These are phyloP conservation scores for Euphorbia schlechtendalii DNA, from an alignment of 441 rosid species.

Conservation along the genomic window DNA sequence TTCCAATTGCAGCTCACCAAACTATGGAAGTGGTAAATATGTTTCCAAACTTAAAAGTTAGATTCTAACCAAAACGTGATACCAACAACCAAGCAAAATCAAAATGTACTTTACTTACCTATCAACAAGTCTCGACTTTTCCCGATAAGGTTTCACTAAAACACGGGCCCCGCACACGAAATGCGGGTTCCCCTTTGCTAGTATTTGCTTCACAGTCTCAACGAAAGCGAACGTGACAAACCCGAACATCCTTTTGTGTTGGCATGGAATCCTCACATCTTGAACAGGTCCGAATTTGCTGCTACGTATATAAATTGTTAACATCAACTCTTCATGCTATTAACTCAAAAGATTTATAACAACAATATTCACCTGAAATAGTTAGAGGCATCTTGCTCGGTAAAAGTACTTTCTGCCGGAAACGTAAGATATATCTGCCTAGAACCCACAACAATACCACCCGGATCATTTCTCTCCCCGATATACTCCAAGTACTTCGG, in stretches of 20 bases:
- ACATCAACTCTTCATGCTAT: background rate
- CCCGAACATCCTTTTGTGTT: constrained; percentile 88
- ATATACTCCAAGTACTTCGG: constrained; percentile 48
- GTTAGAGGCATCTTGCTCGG: constrained; percentile 77
- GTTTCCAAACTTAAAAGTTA: constrained; percentile 4
- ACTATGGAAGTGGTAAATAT: background rate
- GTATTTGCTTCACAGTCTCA: constrained; percentile 62
- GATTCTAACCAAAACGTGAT: background rate
- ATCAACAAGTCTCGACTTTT: constrained; percentile 65
- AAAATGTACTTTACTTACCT: constrained; percentile 30
- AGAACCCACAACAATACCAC: constrained; percentile 59
- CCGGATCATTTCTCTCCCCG: constrained; percentile 51
- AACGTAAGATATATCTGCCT: constrained; percentile 89
- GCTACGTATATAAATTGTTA: constrained; percentile 4
- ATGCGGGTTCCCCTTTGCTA: constrained; percentile 87
- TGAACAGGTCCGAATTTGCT: constrained; percentile 84
- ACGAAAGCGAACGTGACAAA: constrained; percentile 74
- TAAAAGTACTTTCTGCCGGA: constrained; percentile 84
- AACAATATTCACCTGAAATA: constrained; percentile 51
- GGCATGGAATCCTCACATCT: constrained; percentile 94
- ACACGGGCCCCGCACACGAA: constrained; percentile 84
- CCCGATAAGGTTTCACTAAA: constrained; percentile 89
- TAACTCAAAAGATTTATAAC: no score
- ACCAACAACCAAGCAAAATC: background rate
- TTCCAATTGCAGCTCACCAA: constrained; percentile 3